Evolutionary conservation across 2,329 filamentous ascomycete species (phyloP).

Genomic region (Penicillium janthinellum): DNA sequence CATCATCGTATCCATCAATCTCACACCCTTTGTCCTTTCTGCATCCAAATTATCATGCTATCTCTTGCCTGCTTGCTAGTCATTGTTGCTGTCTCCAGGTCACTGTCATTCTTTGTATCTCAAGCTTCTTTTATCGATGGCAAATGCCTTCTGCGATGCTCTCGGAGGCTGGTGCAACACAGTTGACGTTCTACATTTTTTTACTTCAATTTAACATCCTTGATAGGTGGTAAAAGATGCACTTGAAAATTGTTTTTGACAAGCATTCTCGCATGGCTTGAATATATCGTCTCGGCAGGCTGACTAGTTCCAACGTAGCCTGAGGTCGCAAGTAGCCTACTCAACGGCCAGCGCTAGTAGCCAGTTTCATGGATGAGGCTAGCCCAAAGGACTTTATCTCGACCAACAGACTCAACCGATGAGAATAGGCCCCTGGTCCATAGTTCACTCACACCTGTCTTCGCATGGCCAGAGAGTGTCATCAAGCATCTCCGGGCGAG

Average conservation of each 20-base stretch:
- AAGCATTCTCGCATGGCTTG: not conserved
- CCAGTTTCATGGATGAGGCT: not conserved
- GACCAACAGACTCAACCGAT: not conserved
- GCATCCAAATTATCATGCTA: slow-evolving; percentile 10
- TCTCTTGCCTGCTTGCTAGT: slow-evolving; percentile 1
- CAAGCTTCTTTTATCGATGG: not conserved
- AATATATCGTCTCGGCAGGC: not conserved
- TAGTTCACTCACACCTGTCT: not conserved
- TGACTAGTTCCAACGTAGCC: not conserved
- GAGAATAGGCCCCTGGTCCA: not conserved
- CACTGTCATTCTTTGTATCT: slow-evolving; percentile 7
- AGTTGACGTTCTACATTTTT: not conserved
- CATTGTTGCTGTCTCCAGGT: slow-evolving; percentile 7
- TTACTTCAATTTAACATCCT: not conserved
- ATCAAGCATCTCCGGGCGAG: not conserved
- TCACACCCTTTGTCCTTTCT: slow-evolving; percentile 2
- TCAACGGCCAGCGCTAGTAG: too few species aligned
- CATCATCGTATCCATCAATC: not conserved
- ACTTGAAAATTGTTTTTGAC: not conserved
- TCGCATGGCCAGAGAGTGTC: not conserved
- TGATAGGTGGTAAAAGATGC: slow-evolving; percentile 11
- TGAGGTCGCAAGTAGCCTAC: not conserved
- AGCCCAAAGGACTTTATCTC: not conserved
- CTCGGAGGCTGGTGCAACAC: not conserved
- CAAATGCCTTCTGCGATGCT: slow-evolving; percentile 5